Percentiles rank a stretch among this genome's conserved stretches.
Conservation (phyloP, 1,284 basidiomycete species). For the Naganishia sp. region DNA sequence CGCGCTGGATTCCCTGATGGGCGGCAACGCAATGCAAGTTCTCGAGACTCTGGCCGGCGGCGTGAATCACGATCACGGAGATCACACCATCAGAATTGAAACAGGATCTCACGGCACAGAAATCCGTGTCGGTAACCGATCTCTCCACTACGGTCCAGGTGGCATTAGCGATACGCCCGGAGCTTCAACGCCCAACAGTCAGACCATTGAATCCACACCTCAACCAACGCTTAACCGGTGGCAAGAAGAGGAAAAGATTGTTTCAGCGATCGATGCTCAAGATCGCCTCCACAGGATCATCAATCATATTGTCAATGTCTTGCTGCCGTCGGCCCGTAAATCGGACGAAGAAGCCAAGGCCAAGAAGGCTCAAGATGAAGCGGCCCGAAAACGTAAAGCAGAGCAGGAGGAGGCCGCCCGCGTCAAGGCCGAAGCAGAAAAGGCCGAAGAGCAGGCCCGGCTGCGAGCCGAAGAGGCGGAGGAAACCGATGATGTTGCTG, state of each 20-base stretch:
- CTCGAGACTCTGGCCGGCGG: slow-evolving; percentile 34
- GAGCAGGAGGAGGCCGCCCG: slow-evolving; percentile 40
- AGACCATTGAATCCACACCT: slow-evolving; percentile 59
- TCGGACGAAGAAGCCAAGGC: slow-evolving; percentile 48
- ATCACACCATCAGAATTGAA: slow-evolving; percentile 30
- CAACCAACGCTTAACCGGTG: slow-evolving; percentile 83
- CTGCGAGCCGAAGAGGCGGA: background rate
- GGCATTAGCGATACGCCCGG: background rate
- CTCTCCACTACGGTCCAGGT: slow-evolving; percentile 21
- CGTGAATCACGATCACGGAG: slow-evolving; percentile 26
- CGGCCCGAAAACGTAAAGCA: slow-evolving; percentile 43
- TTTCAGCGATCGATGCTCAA: slow-evolving; percentile 70
- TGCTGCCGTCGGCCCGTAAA: slow-evolving; percentile 76
- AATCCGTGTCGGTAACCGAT: slow-evolving; percentile 24
- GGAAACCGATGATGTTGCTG: slow-evolving; percentile 55
- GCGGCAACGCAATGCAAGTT: slow-evolving; percentile 36
- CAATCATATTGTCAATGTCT: slow-evolving; percentile 72
- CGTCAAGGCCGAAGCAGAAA: slow-evolving; percentile 36
- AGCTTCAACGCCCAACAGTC: slow-evolving; percentile 1
- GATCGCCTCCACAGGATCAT: slow-evolving; percentile 68
- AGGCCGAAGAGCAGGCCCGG: slow-evolving; percentile 35
- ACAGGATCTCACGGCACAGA: slow-evolving; percentile 19
- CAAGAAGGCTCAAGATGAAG: slow-evolving; percentile 51
- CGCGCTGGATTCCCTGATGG: slow-evolving; percentile 35
- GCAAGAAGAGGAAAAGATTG: slow-evolving; percentile 81